These are phyloP conservation scores for Hypoxylon rickii DNA, from an alignment of 495 filamentous ascomycete species.

Conservation along the genomic window DNA sequence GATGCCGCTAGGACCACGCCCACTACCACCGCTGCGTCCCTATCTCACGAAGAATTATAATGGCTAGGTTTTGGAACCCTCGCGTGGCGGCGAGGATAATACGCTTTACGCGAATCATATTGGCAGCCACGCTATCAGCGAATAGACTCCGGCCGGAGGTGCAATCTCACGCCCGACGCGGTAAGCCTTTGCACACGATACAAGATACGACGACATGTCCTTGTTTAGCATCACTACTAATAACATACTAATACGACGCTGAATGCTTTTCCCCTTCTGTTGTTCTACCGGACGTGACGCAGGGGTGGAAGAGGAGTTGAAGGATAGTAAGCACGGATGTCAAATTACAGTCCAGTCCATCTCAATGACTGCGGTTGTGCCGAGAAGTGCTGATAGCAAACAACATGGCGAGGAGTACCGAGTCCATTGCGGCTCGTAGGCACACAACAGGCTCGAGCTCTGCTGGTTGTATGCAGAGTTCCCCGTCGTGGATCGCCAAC, in stretches of 20 bases:
- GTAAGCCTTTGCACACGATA: conserved; percentile 8
- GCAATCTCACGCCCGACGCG: neutral
- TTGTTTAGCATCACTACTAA: conserved; percentile 22
- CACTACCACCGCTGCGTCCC: conserved; percentile 18
- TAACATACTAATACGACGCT: conserved; percentile 29
- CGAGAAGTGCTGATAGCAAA: conserved; percentile 72
- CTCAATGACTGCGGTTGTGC: conserved; percentile 89
- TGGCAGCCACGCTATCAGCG: neutral
- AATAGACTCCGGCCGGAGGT: conserved; percentile 1
- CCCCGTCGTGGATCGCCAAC: conserved; percentile 39
- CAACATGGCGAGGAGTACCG: conserved; percentile 42
- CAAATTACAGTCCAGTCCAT: conserved; percentile 92
- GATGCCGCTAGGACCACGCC: conserved; percentile 18
- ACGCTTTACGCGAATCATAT: conserved; percentile 1
- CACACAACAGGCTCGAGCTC: conserved; percentile 31
- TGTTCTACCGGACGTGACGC: neutral
- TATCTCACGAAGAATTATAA: conserved; percentile 51
- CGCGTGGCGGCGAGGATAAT: conserved; percentile 9
- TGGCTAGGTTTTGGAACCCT: conserved; percentile 5
- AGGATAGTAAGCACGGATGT: conserved; percentile 81
- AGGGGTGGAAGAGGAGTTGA: neutral
- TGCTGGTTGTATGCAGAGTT: conserved; percentile 21
- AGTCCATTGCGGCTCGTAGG: conserved; percentile 36
- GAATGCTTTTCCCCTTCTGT: neutral
- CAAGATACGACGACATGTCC: conserved; percentile 6